Base-by-base conservation (phyloP, 2,329 filamentous ascomycete genomes). In the Exophiala calicioides region DNA sequence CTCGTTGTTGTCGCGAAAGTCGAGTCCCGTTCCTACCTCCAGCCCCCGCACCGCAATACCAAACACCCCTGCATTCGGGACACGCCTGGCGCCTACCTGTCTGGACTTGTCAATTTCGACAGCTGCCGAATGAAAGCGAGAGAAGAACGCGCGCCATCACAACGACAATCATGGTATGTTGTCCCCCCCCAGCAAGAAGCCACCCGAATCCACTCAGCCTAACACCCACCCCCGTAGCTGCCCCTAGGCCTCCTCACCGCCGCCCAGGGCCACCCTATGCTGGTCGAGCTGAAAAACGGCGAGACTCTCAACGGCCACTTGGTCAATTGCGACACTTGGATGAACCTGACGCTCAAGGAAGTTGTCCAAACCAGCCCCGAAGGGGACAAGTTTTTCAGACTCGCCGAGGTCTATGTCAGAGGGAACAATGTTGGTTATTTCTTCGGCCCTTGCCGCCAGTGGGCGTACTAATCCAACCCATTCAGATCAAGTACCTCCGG, bases 281-380 rank as follows among this genome's bases (percentile, higher is more conserved):
- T 95, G 47, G 90, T 96, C 58, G 90, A 96, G 76, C 85, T 96
- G 58, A 96, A 96, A 78, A 95, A 91, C 65, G 90, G 90, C 73
- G 90, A 98, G 72, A 97, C 93, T 0, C 80, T 98, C 52, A 98
- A 97, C 72, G 93, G 93, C 55, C 90, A 96, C 65, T 77, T 98
- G 50, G 86, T 96, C 68, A 89, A 86, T 69, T 98, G 91, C 82
- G 93, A 98, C 69, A 98, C 91, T 37, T 98, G 93, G 90, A 98
- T 98, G 93, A 98, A 98, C 73, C 75, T 98, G 60, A 97, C 91
- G 2, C 73, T 98, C 58, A 95, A 93, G 70, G 93, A 97, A 69
- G 94, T 98, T 16, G 88, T 97, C 26, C 91, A 97, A 71, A 97
- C 93, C 13, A 95, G 86, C 65, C 84, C 91, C 18, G 91, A 97